Base-by-base conservation (phyloP, 306 rosid genomes). In the Quercus berberidifolia region DNA sequence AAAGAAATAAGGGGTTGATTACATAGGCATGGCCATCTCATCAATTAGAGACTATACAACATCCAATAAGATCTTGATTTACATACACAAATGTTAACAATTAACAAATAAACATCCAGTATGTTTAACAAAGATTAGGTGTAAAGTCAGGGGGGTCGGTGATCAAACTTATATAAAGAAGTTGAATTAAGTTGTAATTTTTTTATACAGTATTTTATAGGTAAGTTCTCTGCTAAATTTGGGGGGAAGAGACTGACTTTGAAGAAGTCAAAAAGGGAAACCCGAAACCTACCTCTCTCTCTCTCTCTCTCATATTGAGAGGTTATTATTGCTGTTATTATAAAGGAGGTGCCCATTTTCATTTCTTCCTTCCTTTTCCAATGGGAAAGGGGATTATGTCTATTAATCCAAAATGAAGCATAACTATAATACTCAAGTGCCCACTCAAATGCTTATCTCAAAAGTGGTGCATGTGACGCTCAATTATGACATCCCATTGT, bases 401-500 rank as follows among this genome's bases (percentile, higher is more conserved):
- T 77, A 21, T 83, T 83, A 79, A 31, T 31, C 76, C 30, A 6
- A 76, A 49, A 69, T 60, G 65, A 73, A 74, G 77, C 74, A 77
- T 79, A 74, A 79, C 78, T 83, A 41, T 41, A 85, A 83, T 88
- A 89, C 83, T 87, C 89, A 33, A 90, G 89, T 82, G 81, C 28
- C 82, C 87, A 87, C 89, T 89, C 90, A 80, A 89, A 74, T 83
- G 33, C 83, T 82, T 55, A 41, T 76, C 81, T 79, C 33, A 85
- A 88, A 90, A 87, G 88, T 70, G 86, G 64, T 59, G 90, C 89
- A 84, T 89, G 96, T 84, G 92, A 75, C 81, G 64, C 83, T 67
- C 84, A 81, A 87, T 93, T 67, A 91, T 91, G 79, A 52, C 80
- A 74, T 78, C 75, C 68, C 82, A 78, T 90, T 90, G 97, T 93